Conservation (phyloP, 2,329 filamentous ascomycete genomes). For the Pyrenochaeta sp. region DNA sequence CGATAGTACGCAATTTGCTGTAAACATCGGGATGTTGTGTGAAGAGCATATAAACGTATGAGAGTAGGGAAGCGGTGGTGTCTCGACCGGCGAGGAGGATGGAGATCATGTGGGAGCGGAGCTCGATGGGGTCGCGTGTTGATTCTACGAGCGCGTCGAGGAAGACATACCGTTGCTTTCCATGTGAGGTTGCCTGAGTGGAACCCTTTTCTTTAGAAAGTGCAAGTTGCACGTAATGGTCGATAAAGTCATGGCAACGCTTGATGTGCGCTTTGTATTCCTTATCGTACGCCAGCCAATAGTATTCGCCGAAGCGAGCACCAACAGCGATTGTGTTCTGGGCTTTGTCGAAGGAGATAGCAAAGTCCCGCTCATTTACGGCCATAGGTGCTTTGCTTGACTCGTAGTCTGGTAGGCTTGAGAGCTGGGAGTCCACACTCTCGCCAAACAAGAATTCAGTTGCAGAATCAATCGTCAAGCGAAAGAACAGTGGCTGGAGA, state of each 20-base stretch:
- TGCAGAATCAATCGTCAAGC: constrained; percentile 49
- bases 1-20: constrained; percentile 45
- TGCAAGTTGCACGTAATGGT: constrained; percentile 35
- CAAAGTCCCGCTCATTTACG: constrained; percentile 32
- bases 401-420: constrained; percentile 26
- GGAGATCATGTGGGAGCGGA: constrained; percentile 84
- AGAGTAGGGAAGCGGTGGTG: constrained; percentile 82
- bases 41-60: constrained; percentile 68
- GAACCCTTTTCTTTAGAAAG: constrained; percentile 24
- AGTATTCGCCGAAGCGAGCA: constrained; percentile 37
- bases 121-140: constrained; percentile 70
- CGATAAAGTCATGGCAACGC: constrained; percentile 36
- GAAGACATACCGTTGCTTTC: constrained; percentile 71
- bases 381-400: constrained; percentile 15
- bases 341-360: constrained; percentile 31
- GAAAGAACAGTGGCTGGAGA: constrained; percentile 51
- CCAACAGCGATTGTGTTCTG: constrained; percentile 24
- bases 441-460: constrained; percentile 50
- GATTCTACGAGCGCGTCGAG: constrained; percentile 81
- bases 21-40: constrained; percentile 49
- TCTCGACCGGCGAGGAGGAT: constrained; percentile 86
- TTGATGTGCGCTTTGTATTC: constrained; percentile 40
- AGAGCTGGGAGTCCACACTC: constrained; percentile 40
- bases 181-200: constrained; percentile 15
- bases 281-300: constrained; percentile 40